Base-by-base conservation (phyloP, 1,284 basidiomycete species). In the Cryptococcus hybrid region DNA sequence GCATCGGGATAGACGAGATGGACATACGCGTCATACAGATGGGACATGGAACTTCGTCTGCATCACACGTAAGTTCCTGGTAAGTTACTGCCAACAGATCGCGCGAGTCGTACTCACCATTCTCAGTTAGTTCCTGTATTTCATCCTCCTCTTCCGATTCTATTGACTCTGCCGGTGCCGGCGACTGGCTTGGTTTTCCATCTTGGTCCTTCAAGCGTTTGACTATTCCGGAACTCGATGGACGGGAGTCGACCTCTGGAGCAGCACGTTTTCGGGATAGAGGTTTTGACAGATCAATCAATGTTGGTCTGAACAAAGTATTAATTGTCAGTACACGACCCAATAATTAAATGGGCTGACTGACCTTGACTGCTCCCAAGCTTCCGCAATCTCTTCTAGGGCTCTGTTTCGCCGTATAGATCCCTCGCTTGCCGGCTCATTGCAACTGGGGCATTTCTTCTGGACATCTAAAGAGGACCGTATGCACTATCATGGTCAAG, bases 281-380 rank as follows among this genome's bases (percentile, higher is more conserved):
- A 42, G 59, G 44, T n/a, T 61, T 62, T 8, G 61, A 60, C 9
- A 67, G 44, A 5, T 55, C 64, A 35, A 68, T 65, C 9, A 70
- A 51, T 3, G 55, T 61, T 3, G 60, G 60, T 36, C 60, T 61
- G 34, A 12, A 44, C n/a, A 7, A 38, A 11, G 36, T 39, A 42
- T 12, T 49, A 35, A 12, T 8, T 3, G 18, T 52, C 7, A 44
- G 30, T 30, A 46, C 37, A 11, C 6, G 15, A 44, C 38, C 39
- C 7, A 39, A 11, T 2, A 39, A 37, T 11, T 42, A 34, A 24
- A 8, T 34, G 39, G 9, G 46, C 36, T 5, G 13, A 34, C 66
- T 57, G 15, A 71, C 72, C 75, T 64, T n/a, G 71, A 68, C 8
- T 59, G 65, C 40, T 76, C 73, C 75, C 75, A 76, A 34, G 72